Evolutionary conservation across 495 filamentous ascomycete genomes (phyloP).

Genomic region (Darksidea phi): DNA sequence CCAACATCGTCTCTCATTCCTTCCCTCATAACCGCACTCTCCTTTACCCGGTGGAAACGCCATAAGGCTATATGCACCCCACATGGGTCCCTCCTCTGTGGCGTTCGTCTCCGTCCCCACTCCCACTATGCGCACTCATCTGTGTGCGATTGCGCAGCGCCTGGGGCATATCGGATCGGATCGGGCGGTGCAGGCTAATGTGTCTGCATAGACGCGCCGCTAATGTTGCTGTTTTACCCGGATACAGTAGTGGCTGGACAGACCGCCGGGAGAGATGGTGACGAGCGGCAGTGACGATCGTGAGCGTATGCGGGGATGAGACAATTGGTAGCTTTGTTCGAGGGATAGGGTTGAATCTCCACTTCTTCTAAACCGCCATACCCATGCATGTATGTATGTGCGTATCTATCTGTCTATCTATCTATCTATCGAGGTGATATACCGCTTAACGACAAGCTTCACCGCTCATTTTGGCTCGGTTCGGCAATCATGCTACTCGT

Average conservation of each 20-base stretch:
- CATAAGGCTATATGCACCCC: constrained; percentile 15
- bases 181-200: not conserved
- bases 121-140: not conserved
- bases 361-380: no score
- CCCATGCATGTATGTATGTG: no score
- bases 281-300: no score
- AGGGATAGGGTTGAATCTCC: no score
- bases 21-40: constrained; percentile 1
- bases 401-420: no score
- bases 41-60: constrained; percentile 26
- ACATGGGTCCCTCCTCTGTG: constrained; percentile 4
- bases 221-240: not conserved
- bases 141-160: not conserved
- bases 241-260: not conserved
- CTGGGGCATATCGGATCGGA: not conserved
- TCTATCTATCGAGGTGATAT: no score
- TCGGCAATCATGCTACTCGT: not conserved
- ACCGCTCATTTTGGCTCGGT: not conserved
- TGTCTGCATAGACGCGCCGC: not conserved
- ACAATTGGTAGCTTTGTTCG: no score
- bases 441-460: no score
- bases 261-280: no score
- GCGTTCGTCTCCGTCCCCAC: not conserved
- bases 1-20: constrained; percentile 3
- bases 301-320: no score